Base-by-base conservation (phyloP, 192 early-diverging fungal species). In the Coemansia sp. region DNA sequence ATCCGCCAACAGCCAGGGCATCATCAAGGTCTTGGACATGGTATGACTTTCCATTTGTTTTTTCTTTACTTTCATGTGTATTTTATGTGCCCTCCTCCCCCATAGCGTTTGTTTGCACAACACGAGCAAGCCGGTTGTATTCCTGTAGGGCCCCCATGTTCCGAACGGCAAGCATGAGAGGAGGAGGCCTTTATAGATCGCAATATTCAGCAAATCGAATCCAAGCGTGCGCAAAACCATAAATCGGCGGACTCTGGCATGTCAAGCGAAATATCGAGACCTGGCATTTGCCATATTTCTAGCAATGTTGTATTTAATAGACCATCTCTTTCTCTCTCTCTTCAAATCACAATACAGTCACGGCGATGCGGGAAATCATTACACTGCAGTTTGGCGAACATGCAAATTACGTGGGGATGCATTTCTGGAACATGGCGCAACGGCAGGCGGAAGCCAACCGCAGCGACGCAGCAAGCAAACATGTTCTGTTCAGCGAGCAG, bases 1-100 rank as follows among this genome's bases (percentile, higher is more conserved):
- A 34, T 89, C 90, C 2, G 94, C 93, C 55, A 98, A 96, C 70
- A 94, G 92, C 63, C 90, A 92, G 59, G 96, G 96, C 7, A 86
- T 88, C 20, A 90, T 97, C 69, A 91, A 92, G 73, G 88, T 93
- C 11, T 74, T 95, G 42, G 83, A 91, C 69, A 74, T 95, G 63
- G 86, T 76, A 29, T 91, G 66, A 84, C 11, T 13, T 40, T 40
- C 11, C 1, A 40, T 40, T 4, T 40, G 2, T 19, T 20, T 40
- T 4, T 40, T 5, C 5, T 20, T 48, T 48, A 4, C 8, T 0
- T 48, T 8, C 19, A 19, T 29, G 29, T 29, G 29, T 29, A 29
- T 29, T 29, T 29, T 29, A 29, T 29, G 29, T 29, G 29, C 29
- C 3, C 29, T 29, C 29, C 29, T 3, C 29, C 29, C 29, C 29